Percentiles rank a stretch among this genome's conserved stretches.
These are phyloP conservation scores for Thermothelomyces thermophilus DNA, from an alignment of 2,329 filamentous ascomycete genomes.

Conservation along the genomic window DNA sequence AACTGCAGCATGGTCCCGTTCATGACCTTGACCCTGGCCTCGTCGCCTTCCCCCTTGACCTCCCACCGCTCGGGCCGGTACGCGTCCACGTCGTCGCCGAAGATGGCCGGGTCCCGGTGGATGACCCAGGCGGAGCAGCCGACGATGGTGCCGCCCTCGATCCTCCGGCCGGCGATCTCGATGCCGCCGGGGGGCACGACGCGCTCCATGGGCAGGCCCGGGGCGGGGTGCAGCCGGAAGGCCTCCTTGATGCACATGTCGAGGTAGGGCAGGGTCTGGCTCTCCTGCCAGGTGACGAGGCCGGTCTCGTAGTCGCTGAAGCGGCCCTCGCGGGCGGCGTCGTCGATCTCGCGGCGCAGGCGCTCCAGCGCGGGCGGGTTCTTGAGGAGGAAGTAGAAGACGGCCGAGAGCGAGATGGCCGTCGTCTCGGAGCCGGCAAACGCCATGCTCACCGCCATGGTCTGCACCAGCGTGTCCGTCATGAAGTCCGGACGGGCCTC, in stretches of 20 bases:
- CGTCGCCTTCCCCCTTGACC: conserved; percentile 35
- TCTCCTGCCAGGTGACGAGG: conserved; percentile 62
- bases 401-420: conserved; percentile 62
- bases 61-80: conserved; percentile 63
- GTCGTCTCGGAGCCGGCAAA: conserved; percentile 76
- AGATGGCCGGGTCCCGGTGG: conserved; percentile 60
- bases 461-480: conserved; percentile 61
- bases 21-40: conserved; percentile 56
- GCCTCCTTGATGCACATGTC: conserved; percentile 74
- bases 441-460: conserved; percentile 65
- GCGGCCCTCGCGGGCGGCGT: conserved; percentile 44
- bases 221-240: conserved; percentile 68
- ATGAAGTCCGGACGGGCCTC: conserved; percentile 64
- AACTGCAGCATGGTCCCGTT: conserved; percentile 67
- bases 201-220: conserved; percentile 66
- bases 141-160: conserved; percentile 66
- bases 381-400: conserved; percentile 69
- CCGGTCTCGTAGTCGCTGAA: conserved; percentile 49
- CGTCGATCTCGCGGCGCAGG: conserved; percentile 57
- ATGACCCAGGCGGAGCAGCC: conserved; percentile 71
- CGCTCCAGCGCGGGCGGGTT: conserved; percentile 49
- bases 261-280: conserved; percentile 65
- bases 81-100: conserved; percentile 57
- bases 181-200: conserved; percentile 60
- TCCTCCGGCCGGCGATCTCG: conserved; percentile 54